A percentile compares a stretch with the other conserved stretches of the same genome.
Conservation (phyloP, 495 filamentous ascomycete species). For the Cudoniella acicularis region DNA sequence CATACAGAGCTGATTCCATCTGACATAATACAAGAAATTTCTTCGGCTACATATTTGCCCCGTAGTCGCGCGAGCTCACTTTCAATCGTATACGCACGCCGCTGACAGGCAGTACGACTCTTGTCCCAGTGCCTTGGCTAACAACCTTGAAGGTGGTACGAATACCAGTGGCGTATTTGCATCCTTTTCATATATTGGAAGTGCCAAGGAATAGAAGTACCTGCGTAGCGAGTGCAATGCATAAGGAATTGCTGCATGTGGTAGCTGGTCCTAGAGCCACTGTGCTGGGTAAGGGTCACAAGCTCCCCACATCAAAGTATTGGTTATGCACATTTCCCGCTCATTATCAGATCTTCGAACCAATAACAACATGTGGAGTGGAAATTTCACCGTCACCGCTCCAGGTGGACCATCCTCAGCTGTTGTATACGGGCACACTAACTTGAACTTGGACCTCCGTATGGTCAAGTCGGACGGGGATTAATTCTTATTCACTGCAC, state of each 20-base stretch:
- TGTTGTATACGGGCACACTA: not conserved
- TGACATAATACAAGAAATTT: not conserved
- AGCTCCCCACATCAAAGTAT: not conserved
- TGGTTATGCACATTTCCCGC: not conserved
- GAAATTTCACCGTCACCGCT: not conserved
- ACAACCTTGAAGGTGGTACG: not conserved
- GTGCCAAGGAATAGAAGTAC: not conserved
- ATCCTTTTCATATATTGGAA: not conserved
- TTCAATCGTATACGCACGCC: not conserved
- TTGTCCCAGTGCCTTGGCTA: not conserved
- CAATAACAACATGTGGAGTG: not conserved
- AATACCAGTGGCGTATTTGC: not conserved
- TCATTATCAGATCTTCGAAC: not conserved
- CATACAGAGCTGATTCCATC: not conserved
- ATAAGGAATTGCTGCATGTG: not conserved
- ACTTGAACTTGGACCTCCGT: not conserved
- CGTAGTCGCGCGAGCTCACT: not conserved
- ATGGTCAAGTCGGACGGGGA: not conserved
- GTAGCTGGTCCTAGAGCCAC: not conserved
- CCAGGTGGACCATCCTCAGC: not conserved
- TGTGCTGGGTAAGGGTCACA: not conserved
- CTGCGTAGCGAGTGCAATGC: not conserved
- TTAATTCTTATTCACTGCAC: not conserved
- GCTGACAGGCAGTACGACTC: not conserved
- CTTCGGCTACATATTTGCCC: not conserved